Evolutionary conservation across 768 basidiomycete genomes (phyloP).

Genomic region (Coprinopsis cinerea): DNA sequence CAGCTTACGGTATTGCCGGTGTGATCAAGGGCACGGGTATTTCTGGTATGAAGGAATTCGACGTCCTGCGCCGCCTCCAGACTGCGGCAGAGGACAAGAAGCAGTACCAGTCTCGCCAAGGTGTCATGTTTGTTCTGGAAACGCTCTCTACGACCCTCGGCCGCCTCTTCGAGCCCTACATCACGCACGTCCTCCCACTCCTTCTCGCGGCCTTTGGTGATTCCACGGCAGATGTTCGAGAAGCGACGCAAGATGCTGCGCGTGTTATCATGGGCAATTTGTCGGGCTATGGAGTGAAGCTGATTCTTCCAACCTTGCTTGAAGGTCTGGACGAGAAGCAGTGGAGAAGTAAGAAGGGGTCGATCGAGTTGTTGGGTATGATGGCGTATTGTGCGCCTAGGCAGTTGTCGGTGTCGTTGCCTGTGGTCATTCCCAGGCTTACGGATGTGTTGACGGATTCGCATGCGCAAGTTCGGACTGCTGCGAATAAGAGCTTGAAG

Average conservation of each 20-base stretch:
- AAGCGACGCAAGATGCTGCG: constrained; percentile 88
- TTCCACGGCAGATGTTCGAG: constrained; percentile 78
- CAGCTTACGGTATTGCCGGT: constrained; percentile 94
- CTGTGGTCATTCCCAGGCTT: constrained; percentile 93
- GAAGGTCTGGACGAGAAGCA: constrained; percentile 95
- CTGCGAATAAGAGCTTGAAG: constrained; percentile 94
- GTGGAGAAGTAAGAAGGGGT: constrained; percentile 97
- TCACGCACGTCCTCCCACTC: constrained; percentile 75
- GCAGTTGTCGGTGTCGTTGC: constrained; percentile 90
- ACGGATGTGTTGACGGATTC: constrained; percentile 95
- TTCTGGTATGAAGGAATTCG: constrained; percentile 76
- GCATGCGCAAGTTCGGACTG: constrained; percentile 88
- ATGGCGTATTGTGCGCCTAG: constrained; percentile 98
- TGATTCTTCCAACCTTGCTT: constrained; percentile 85
- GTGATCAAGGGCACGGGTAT: constrained; percentile 90
- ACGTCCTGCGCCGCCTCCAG: constrained; percentile 67
- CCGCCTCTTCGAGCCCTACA: constrained; percentile 90
- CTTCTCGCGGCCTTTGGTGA: constrained; percentile 87
- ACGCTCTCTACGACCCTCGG: constrained; percentile 83
- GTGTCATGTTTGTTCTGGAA: constrained; percentile 93
- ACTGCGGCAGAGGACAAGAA: constrained; percentile 87
- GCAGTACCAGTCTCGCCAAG: constrained; percentile 80
- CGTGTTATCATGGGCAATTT: constrained; percentile 93
- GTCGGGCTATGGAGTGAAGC: constrained; percentile 93
- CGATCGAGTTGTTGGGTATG: constrained; percentile 93